A percentile compares a stretch with the other conserved stretches of the same genome.
Conservation (phyloP, 331 rosid species). For the Acacia pycnantha region DNA sequence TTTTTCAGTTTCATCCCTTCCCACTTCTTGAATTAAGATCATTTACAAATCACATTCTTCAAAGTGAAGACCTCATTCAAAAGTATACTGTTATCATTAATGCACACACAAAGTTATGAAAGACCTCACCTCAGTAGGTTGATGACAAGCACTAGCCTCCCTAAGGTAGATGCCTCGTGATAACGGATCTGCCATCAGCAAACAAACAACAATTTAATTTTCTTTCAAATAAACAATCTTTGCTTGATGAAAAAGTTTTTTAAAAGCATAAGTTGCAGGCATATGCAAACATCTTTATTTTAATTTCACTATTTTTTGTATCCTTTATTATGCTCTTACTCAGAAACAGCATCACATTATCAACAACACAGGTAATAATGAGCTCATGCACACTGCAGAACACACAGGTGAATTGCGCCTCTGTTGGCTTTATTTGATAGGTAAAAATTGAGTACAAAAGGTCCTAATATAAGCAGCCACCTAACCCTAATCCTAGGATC, state of each 20-base stretch:
- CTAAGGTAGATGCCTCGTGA: constrained; percentile 90
- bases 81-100: constrained; percentile 5
- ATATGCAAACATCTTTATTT: constrained; percentile 15
- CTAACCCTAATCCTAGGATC: neutral
- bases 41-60: constrained; percentile 5
- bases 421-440: neutral
- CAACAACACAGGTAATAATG: neutral
- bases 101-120: constrained; percentile 28
- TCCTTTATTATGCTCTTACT: neutral
- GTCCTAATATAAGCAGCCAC: neutral
- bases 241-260: constrained; percentile 7
- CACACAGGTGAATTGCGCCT: neutral
- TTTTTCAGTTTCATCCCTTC: constrained; percentile 11
- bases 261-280: neutral
- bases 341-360: neutral
- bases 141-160: constrained; percentile 75
- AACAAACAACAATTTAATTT: constrained; percentile 16
- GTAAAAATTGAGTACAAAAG: neutral
- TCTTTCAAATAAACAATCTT: constrained; percentile 2
- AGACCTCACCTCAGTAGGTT: constrained; percentile 74
- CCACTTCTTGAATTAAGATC: constrained; percentile 12
- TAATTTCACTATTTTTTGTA: constrained; percentile 2
- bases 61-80: constrained; percentile 16
- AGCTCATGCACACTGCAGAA: neutral
- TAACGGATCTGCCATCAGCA: constrained; percentile 57